A percentile compares a stretch with the other conserved stretches of the same genome.
Conservation (phyloP, 306 rosid genomes). For the Vigna radiata region DNA sequence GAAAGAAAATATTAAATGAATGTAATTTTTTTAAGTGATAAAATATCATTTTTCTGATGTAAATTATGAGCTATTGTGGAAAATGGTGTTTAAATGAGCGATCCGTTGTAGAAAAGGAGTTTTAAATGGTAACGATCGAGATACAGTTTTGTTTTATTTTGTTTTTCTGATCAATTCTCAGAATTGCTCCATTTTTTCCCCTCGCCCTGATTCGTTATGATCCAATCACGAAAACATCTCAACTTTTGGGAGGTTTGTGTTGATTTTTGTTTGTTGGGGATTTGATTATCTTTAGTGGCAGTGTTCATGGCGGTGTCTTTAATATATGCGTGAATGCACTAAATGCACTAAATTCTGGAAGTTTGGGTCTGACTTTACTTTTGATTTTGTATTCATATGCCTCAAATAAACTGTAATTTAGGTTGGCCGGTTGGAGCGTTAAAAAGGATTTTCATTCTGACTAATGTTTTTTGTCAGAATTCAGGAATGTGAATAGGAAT, state of each 20-base stretch:
- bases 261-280: slow-evolving; percentile 1
- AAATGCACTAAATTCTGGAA: slow-evolving; percentile 12
- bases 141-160: slow-evolving; percentile 25
- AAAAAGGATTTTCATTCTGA: not conserved
- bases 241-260: not conserved
- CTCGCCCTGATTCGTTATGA: slow-evolving; percentile 26
- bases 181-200: not conserved
- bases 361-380: slow-evolving; percentile 39
- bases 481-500: not conserved
- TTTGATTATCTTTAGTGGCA: slow-evolving; percentile 21
- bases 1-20: too few species aligned
- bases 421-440: not conserved
- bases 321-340: slow-evolving; percentile 32
- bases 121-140: slow-evolving; percentile 34
- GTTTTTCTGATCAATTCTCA: slow-evolving; percentile 21
- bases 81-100: not conserved
- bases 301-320: not conserved
- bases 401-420: slow-evolving; percentile 7
- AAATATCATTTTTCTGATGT: not conserved
- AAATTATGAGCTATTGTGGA: not conserved
- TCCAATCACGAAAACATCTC: slow-evolving; percentile 33
- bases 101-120: not conserved
- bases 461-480: not conserved
- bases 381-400: slow-evolving; percentile 25
- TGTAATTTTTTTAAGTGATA: too few species aligned